Evolutionary conservation across 805 yeast genomes (phyloP).

Genomic region (Phaffomyces thermotolerans): DNA sequence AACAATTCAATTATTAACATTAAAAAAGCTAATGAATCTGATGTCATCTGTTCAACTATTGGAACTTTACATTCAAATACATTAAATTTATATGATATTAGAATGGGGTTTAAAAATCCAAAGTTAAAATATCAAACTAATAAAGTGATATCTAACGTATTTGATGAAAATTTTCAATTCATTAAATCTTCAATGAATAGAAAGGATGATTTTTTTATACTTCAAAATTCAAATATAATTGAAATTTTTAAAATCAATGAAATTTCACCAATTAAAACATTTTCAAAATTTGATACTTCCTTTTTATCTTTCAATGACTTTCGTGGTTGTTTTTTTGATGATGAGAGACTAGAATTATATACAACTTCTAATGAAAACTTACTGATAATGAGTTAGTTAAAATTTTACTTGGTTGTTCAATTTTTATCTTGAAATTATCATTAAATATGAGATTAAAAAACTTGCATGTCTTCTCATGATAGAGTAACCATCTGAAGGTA

Average conservation of each 20-base stretch:
- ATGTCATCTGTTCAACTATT: slow-evolving; percentile 5
- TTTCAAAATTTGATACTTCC: slow-evolving; percentile 1
- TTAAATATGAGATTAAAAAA: too few species aligned
- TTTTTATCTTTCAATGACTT: neutral
- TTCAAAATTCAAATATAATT: slow-evolving; percentile 5
- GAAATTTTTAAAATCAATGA: slow-evolving; percentile 8
- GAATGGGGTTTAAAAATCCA: slow-evolving; percentile 8
- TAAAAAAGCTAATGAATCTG: slow-evolving; percentile 1
- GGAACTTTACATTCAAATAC: slow-evolving; percentile 5
- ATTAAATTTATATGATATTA: slow-evolving; percentile 7
- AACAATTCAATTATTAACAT: slow-evolving; percentile 9
- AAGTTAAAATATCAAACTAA: slow-evolving; percentile 1
- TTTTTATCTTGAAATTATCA: too few species aligned
- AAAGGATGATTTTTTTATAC: slow-evolving; percentile 2
- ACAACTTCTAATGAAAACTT: neutral
- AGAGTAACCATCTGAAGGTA: too few species aligned
- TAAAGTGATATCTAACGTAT: slow-evolving; percentile 5
- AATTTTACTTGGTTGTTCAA: too few species aligned
- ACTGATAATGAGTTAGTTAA: neutral
- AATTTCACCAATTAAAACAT: slow-evolving; percentile 6
- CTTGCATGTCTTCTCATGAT: too few species aligned
- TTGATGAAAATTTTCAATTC: slow-evolving; percentile 6
- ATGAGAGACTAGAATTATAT: neutral
- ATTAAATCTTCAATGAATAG: neutral
- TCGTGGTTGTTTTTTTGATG: slow-evolving; percentile 2